These are phyloP conservation scores for Colletotrichum sp. DNA, from an alignment of 2,329 filamentous ascomycete species.

Conservation along the genomic window DNA sequence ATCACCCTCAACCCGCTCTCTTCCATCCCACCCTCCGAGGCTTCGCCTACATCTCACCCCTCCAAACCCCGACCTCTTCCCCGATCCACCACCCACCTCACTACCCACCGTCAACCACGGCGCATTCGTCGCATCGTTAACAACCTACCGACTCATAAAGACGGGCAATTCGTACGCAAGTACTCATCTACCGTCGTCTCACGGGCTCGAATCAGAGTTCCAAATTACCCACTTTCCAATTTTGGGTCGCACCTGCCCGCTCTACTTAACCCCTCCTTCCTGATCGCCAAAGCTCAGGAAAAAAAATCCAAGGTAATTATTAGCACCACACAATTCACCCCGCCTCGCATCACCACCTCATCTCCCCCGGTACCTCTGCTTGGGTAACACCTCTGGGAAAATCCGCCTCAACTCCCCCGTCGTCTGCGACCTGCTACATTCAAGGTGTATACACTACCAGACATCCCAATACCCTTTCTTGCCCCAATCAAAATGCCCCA, in stretches of 20 bases:
- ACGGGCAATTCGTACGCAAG: background rate
- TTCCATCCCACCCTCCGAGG: conserved; percentile 18
- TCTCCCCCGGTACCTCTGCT: background rate
- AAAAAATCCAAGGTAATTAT: conserved; percentile 10
- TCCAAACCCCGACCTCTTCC: conserved; percentile 5
- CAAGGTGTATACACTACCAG: background rate
- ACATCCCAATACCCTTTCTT: background rate
- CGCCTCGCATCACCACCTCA: background rate
- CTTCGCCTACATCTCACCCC: conserved; percentile 22
- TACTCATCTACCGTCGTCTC: background rate
- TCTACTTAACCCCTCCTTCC: background rate
- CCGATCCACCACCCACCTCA: conserved; percentile 12
- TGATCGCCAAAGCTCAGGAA: background rate
- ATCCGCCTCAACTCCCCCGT: background rate
- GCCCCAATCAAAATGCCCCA: background rate
- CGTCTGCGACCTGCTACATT: background rate
- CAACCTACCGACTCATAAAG: background rate
- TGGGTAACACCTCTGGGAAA: background rate
- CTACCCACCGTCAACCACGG: background rate
- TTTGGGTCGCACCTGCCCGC: background rate
- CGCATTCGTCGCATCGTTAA: background rate
- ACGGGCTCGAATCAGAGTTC: background rate
- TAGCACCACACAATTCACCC: background rate
- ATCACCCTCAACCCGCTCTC: conserved; percentile 1
- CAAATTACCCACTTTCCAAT: background rate